A percentile compares a stretch with the other conserved stretches of the same genome.
These are phyloP conservation scores for Tricholoma sp. DNA, from an alignment of 768 basidiomycete species.

Conservation along the genomic window DNA sequence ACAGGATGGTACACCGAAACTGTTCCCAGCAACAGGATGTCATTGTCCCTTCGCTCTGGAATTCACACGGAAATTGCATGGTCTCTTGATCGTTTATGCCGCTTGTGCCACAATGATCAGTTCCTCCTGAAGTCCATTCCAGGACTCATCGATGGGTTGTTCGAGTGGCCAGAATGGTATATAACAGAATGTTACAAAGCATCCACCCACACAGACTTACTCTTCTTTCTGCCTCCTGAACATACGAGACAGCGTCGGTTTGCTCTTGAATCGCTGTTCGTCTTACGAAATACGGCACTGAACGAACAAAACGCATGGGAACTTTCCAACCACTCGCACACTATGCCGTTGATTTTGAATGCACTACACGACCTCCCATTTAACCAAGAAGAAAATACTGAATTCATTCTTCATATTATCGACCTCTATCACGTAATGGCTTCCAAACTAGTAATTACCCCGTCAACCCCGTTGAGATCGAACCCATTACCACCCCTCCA, in stretches of 20 bases:
- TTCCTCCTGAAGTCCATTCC: slow-evolving; percentile 70
- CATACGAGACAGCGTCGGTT: slow-evolving; percentile 56
- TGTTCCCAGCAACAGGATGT: slow-evolving; percentile 77
- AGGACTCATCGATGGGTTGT: slow-evolving; percentile 76
- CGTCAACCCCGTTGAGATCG: slow-evolving; percentile 25
- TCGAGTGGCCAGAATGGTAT: slow-evolving; percentile 89
- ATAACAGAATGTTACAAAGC: slow-evolving; percentile 52
- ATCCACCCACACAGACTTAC: slow-evolving; percentile 31
- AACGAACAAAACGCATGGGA: slow-evolving; percentile 62
- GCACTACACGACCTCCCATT: slow-evolving; percentile 58
- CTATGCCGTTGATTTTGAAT: slow-evolving; percentile 60
- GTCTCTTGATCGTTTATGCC: slow-evolving; percentile 83
- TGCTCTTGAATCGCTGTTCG: slow-evolving; percentile 80
- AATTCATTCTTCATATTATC: slow-evolving; percentile 65
- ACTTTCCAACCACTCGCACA: slow-evolving; percentile 53
- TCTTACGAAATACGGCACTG: slow-evolving; percentile 82
- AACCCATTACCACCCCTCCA: slow-evolving; percentile 57
- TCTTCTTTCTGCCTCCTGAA: slow-evolving; percentile 55
- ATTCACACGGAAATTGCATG: slow-evolving; percentile 81
- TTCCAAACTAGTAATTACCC: slow-evolving; percentile 32
- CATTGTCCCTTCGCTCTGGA: slow-evolving; percentile 82
- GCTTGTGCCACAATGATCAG: slow-evolving; percentile 73
- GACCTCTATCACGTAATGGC: slow-evolving; percentile 69
- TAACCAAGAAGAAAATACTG: slow-evolving; percentile 60
- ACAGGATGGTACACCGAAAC: slow-evolving; percentile 86